phyloP scores from a whole-genome alignment of 2,329 filamentous ascomycete species.

The Calycina herbarum region DNA sequence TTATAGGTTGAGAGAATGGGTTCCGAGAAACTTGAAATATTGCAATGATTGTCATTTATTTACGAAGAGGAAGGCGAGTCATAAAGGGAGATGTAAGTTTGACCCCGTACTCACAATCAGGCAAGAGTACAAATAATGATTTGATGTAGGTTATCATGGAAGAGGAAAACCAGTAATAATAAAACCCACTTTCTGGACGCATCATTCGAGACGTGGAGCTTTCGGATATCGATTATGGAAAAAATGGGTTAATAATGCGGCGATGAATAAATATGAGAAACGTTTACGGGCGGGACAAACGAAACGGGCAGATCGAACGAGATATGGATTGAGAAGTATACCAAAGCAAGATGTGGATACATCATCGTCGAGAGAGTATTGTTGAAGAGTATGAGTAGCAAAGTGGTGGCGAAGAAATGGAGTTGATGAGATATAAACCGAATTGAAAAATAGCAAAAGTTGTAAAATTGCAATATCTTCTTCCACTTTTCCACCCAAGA shows the following conservation, averaged over 20 bases:
- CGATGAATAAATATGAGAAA: slow-evolving; percentile 28
- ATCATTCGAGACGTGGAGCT: slow-evolving; percentile 24
- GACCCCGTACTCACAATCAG: not conserved
- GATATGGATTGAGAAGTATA: slow-evolving; percentile 29
- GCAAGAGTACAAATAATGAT: not conserved
- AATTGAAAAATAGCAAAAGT: no score
- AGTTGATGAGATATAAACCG: no score
- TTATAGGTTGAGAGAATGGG: slow-evolving; percentile 27
- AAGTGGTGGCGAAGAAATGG: not conserved
- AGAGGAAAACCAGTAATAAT: slow-evolving; percentile 13
- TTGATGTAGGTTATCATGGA: slow-evolving; percentile 30
- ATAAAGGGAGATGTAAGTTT: slow-evolving; percentile 28
- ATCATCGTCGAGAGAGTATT: slow-evolving; percentile 13
- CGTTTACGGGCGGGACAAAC: slow-evolving; percentile 16
- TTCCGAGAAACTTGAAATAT: slow-evolving; percentile 29
- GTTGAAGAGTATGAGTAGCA: not conserved
- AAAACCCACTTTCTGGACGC: slow-evolving; percentile 27
- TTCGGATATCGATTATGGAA: slow-evolving; percentile 33
- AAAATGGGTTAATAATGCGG: slow-evolving; percentile 33
- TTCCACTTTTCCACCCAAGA: not conserved
- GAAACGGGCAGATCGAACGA: slow-evolving; percentile 18
- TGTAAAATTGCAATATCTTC: no score
- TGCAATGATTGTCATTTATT: slow-evolving; percentile 29
- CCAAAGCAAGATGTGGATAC: slow-evolving; percentile 23
- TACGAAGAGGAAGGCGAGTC: slow-evolving; percentile 27